Conservation (phyloP, 2,329 filamentous ascomycete species). For the Parafenestella ontariensis region DNA sequence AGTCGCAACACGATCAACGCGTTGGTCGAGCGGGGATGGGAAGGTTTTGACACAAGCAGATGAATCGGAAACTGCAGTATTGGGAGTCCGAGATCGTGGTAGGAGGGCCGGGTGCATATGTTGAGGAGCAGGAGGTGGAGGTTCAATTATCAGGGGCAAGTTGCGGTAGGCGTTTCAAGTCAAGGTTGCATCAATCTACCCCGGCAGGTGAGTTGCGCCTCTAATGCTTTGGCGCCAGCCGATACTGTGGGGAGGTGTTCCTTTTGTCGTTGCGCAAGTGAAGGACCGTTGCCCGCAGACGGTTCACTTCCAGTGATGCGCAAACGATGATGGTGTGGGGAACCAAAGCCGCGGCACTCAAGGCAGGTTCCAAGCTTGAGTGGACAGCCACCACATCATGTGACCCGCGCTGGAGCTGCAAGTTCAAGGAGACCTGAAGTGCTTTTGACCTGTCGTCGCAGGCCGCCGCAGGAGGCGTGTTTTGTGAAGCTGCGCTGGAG, state of each 20-base stretch:
- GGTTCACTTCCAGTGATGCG: constrained; percentile 6
- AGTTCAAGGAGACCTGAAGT: constrained; percentile 2
- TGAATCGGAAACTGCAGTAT: constrained; percentile 20
- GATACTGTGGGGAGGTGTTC: constrained; percentile 18
- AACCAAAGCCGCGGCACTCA: constrained; percentile 1
- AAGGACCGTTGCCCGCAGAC: constrained; percentile 8
- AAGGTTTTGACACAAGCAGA: constrained; percentile 11
- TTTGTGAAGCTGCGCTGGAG: constrained; percentile 2
- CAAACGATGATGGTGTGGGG: constrained; percentile 7
- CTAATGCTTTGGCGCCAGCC: constrained; percentile 13
- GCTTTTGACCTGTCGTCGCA: background rate
- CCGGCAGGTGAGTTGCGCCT: constrained; percentile 22
- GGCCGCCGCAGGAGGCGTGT: constrained; percentile 9
- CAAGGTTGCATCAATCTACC: constrained; percentile 30
- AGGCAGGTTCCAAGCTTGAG: background rate
- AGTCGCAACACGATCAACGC: constrained; percentile 32
- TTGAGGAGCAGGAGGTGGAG: constrained; percentile 39
- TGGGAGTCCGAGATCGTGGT: constrained; percentile 18
- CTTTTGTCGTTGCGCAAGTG: constrained; percentile 8
- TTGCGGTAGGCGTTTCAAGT: constrained; percentile 38
- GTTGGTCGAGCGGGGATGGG: constrained; percentile 17
- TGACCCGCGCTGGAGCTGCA: constrained; percentile 11
- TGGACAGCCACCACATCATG: constrained; percentile 8
- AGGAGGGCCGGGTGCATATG: constrained; percentile 31
- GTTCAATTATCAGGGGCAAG: constrained; percentile 40